Percentiles rank a stretch among this genome's conserved stretches.
Conservation (phyloP, 1,284 basidiomycete genomes). For the Trichosporon coremiiforme region DNA sequence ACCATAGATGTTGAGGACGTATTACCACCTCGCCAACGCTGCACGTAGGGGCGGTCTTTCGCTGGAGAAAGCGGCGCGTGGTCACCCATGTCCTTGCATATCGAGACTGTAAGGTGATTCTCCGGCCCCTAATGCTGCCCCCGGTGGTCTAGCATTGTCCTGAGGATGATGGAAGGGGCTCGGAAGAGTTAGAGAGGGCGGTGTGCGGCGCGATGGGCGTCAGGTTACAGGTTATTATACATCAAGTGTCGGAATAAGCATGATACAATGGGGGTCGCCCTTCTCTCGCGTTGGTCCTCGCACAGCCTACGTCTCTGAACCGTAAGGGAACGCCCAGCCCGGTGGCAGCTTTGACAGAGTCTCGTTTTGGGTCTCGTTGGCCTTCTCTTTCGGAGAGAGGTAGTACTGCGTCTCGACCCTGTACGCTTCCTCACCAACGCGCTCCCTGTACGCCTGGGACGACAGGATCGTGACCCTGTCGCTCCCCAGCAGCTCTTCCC, state of each 20-base stretch:
- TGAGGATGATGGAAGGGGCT: no score
- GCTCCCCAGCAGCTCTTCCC: background rate
- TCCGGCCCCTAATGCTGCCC: no score
- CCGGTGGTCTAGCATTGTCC: no score
- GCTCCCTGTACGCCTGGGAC: background rate
- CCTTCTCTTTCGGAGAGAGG: background rate
- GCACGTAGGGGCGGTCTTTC: background rate
- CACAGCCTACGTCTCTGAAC: background rate
- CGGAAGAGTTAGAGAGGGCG: no score
- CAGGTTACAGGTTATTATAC: no score
- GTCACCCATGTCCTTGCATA: background rate
- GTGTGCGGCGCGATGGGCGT: no score
- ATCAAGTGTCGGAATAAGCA: no score
- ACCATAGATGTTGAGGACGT: background rate
- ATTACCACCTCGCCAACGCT: background rate
- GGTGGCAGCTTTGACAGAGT: background rate
- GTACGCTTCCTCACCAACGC: background rate
- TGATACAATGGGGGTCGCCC: no score
- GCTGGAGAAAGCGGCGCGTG: background rate
- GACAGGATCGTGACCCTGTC: background rate
- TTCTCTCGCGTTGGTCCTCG: no score
- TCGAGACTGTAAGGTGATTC: no score
- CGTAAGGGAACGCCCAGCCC: background rate
- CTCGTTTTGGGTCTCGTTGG: background rate
- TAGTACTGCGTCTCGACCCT: background rate